Evolutionary conservation across 2,329 filamentous ascomycete genomes (phyloP).

Genomic region (Magnaporthales sp.): DNA sequence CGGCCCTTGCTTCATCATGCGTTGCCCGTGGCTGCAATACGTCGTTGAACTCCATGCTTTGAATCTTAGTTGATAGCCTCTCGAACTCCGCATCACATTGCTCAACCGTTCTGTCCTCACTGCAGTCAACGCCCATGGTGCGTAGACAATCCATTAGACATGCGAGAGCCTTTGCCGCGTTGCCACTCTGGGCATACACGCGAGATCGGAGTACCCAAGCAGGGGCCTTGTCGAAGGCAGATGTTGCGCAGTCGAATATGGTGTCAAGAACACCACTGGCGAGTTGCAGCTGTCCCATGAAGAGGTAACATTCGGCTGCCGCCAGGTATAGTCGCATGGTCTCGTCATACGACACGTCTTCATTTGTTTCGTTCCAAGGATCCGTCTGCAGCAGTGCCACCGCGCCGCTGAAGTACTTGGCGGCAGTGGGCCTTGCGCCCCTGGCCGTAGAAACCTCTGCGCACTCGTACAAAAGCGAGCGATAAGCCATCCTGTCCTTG

Average conservation of each 20-base stretch:
- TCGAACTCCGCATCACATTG: conserved; percentile 71
- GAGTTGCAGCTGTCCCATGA: conserved; percentile 61
- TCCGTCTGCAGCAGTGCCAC: conserved; percentile 70
- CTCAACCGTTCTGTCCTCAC: conserved; percentile 60
- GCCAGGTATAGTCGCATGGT: conserved; percentile 72
- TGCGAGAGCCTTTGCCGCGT: conserved; percentile 59
- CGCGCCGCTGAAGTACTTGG: conserved; percentile 73
- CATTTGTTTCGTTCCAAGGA: conserved; percentile 61
- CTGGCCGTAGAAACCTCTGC: conserved; percentile 73
- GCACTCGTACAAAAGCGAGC: conserved; percentile 69
- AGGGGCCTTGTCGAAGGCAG: conserved; percentile 70
- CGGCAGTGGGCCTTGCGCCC: conserved; percentile 71
- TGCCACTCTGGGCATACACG: conserved; percentile 65
- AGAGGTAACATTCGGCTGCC: conserved; percentile 75
- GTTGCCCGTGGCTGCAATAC: conserved; percentile 33
- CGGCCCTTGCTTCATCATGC: conserved; percentile 43
- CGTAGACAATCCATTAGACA: conserved; percentile 63
- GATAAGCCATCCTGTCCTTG: conserved; percentile 52
- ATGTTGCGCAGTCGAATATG: conserved; percentile 62
- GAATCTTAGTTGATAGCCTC: conserved; percentile 49
- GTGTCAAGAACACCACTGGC: conserved; percentile 60
- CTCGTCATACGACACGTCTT: conserved; percentile 78
- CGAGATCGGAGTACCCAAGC: conserved; percentile 78
- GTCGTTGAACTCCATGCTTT: conserved; percentile 41
- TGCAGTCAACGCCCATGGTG: conserved; percentile 59